Percentiles rank a stretch among this genome's conserved stretches.
Conservation (phyloP, 2,329 filamentous ascomycete genomes). For the Ophiocordyceps australis region DNA sequence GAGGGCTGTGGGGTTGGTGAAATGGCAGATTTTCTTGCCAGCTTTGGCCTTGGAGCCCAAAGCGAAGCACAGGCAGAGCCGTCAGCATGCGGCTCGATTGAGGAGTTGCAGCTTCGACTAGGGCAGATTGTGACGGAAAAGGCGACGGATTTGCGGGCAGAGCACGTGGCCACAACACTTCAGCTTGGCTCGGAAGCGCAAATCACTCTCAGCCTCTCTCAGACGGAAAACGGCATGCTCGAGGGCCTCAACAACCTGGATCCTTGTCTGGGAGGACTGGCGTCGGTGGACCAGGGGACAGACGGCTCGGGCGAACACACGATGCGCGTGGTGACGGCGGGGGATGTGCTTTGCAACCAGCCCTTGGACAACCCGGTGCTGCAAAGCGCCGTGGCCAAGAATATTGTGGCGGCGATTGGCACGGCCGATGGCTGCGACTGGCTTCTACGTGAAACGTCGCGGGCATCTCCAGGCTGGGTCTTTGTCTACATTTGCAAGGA, state of each 20-base stretch:
- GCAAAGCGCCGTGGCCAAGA: constrained; percentile 29
- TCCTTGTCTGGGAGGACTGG: constrained; percentile 13
- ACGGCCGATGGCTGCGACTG: constrained; percentile 29
- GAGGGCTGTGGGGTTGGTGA: no score
- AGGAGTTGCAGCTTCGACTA: constrained; percentile 29
- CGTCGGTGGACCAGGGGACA: constrained; percentile 3
- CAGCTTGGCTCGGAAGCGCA: constrained; percentile 24
- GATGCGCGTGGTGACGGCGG: constrained; percentile 20
- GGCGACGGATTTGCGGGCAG: constrained; percentile 25
- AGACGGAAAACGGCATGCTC: constrained; percentile 15
- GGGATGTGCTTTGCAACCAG: constrained; percentile 29
- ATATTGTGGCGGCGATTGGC: constrained; percentile 24
- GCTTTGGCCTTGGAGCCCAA: constrained; percentile 12
- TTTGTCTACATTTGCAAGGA: constrained; percentile 34
- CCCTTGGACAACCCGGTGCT: constrained; percentile 25
- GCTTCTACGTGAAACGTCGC: constrained; percentile 24
- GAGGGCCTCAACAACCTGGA: constrained; percentile 15
- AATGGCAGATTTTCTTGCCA: constrained; percentile 21
- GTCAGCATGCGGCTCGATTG: constrained; percentile 13
- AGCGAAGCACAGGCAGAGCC: constrained; percentile 7
- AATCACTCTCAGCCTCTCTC: constrained; percentile 20
- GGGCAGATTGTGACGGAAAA: constrained; percentile 20
- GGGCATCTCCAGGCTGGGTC: constrained; percentile 28
- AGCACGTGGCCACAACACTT: constrained; percentile 27
- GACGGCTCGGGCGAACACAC: constrained; percentile 6